Evolutionary conservation across 768 basidiomycete species (phyloP), one percentile per base, ranked within the genome.

Genomic region (Auriscalpium microsporum): DNA sequence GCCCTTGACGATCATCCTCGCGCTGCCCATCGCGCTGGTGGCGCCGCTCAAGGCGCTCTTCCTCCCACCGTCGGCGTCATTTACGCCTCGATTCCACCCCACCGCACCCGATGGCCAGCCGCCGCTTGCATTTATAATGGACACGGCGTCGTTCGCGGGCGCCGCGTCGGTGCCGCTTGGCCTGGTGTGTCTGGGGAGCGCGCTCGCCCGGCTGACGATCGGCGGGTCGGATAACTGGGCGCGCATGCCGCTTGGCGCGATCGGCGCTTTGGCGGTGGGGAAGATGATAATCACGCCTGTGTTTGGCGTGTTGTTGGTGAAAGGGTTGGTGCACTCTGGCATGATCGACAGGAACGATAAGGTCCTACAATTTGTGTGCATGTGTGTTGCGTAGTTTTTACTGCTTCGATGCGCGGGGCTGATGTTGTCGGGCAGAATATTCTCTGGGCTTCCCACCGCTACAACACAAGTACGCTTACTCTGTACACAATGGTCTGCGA

Each of bases 301-400:
- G 0, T 45, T 88, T 3, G 86, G 86, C 0, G 78, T 86, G 11
- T 63, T 80, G 10, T 75, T 89, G 19, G 59, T 55, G 1, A 78
- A 74, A 10, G 77, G 73, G 5, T 66, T 87, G n/a, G 76, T 75
- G 14, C 66, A 63, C 2, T 66, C 58, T 0, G 78, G 78, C 1
- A 45, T 86, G 8, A 77, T 86, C 17, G 60, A 73, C 5, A 62
- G 62, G 53, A 71, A 79, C 0, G 77, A 87, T 59, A 79, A 79
- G 37, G 81, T 87, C 0, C 63, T 87, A 17, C 73, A 76, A 57
- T 84, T 87, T 53, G 78, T 86, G 14, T 82, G 82, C 78, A 81
- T 87, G 84, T 85, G 54, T 64, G 84, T 71, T 4, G 5, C 44
- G 44, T 16, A 19, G 36, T 28, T 16, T 10, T 19, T 28, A 5